Evolutionary conservation across 148 eudicot genomes (phyloP).

Genomic region (Rhododendron kiyosumense): DNA sequence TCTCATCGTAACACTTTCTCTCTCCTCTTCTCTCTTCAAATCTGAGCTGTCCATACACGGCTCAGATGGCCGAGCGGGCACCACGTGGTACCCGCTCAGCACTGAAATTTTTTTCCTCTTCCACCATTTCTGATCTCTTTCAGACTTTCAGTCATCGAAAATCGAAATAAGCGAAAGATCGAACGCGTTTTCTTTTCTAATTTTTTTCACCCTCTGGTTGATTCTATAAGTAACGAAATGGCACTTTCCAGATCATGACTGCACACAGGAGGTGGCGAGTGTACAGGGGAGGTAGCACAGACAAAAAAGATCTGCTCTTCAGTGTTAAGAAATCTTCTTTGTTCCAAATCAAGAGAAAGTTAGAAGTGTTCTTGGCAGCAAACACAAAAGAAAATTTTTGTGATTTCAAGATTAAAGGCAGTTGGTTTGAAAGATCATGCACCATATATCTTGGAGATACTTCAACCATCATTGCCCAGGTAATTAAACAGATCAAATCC

Average conservation of each 20-base stretch:
- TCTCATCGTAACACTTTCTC: no score
- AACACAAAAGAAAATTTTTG: constrained; percentile 15
- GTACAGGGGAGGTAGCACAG: constrained; percentile 47
- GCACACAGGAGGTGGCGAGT: constrained; percentile 49
- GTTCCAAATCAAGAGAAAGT: constrained; percentile 32
- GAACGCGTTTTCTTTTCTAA: no score
- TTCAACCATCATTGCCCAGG: constrained; percentile 29
- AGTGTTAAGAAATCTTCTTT: constrained; percentile 36
- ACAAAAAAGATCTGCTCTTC: constrained; percentile 30
- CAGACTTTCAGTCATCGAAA: no score
- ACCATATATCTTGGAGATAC: constrained; percentile 25
- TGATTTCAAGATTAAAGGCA: constrained; percentile 28
- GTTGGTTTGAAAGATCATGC: constrained; percentile 27
- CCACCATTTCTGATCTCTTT: no score
- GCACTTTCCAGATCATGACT: constrained; percentile 21
- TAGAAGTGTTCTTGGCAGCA: constrained; percentile 43
- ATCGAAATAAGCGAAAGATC: no score
- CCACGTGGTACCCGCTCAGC: no score
- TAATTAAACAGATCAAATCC: not conserved
- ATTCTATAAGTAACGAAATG: no score
- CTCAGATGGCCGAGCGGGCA: no score
- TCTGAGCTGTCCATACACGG: no score
- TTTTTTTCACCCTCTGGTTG: not conserved
- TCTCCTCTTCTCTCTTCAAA: no score
- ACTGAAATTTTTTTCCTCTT: no score